Evolutionary conservation across 345 rosid genomes (phyloP).

Genomic region (Eucalyptus leucophloia): DNA sequence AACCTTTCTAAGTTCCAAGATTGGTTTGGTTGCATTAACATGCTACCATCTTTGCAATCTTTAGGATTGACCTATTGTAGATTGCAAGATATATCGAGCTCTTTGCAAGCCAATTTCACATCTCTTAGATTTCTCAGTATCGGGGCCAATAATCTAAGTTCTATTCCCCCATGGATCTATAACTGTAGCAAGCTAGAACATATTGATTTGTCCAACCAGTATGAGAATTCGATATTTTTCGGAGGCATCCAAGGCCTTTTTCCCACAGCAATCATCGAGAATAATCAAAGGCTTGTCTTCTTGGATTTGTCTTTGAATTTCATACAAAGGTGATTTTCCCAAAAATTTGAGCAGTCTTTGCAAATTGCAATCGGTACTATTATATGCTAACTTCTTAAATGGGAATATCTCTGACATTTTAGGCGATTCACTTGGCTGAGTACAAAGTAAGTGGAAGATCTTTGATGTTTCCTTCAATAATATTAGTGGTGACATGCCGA

Average conservation of each 20-base stretch:
- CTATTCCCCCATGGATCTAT: too few relatives aligned
- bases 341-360: background rate
- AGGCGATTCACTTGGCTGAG: background rate
- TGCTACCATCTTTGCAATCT: too few relatives aligned
- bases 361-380: background rate
- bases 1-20: fast-evolving
- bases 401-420: background rate
- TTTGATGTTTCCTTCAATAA: fast-evolving
- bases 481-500: fast-evolving
- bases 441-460: background rate
- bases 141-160: fast-evolving
- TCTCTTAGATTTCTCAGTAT: too few relatives aligned
- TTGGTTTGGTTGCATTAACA: too few relatives aligned
- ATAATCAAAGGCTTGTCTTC: background rate
- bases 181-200: too few relatives aligned
- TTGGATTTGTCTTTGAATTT: fast-evolving
- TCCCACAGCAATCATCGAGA: background rate
- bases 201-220: too few relatives aligned
- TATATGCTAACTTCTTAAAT: fast-evolving
- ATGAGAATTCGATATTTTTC: too few relatives aligned
- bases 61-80: fast-evolving
- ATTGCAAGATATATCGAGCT: too few relatives aligned
- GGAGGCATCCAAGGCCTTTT: background rate
- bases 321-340: background rate
- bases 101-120: too few relatives aligned